phyloP scores from a whole-genome alignment of 169 alveolate species.

The Eimeria zaria region DNA sequence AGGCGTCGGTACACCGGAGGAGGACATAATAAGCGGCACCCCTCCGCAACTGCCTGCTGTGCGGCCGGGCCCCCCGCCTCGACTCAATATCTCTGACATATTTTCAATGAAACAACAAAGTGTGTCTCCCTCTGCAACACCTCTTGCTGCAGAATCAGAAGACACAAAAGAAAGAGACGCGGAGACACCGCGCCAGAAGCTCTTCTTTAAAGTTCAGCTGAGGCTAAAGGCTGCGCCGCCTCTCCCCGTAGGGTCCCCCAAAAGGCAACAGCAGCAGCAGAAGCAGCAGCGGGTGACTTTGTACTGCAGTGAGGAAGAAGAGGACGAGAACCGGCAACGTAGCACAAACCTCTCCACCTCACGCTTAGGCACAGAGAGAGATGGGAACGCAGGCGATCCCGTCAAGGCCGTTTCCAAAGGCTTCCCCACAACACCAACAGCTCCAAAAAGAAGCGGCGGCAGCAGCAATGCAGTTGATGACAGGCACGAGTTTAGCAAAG shows the following conservation, averaged over 20 bases:
- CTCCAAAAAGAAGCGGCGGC: not conserved
- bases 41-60: not conserved
- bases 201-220: conserved; percentile 7
- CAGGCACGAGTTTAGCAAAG: not conserved
- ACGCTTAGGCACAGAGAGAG: not conserved
- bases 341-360: not conserved
- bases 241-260: not conserved
- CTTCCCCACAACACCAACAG: not conserved
- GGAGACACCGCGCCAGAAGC: not conserved
- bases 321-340: not conserved
- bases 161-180: not conserved
- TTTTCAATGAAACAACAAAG: not conserved
- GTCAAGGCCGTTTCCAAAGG: not conserved
- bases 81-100: not conserved
- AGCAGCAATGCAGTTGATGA: not conserved
- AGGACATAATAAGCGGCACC: not conserved
- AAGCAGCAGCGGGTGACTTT: not conserved
- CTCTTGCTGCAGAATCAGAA: not conserved
- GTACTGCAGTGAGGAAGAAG: not conserved
- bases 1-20: conserved; percentile 8
- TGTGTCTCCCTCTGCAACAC: not conserved
- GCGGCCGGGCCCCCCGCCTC: not conserved
- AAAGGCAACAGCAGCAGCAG: conserved; percentile 4
- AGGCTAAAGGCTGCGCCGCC: conserved; percentile 29
- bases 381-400: not conserved